Evolutionary conservation across 2,329 filamentous ascomycete species (phyloP), one percentile per base, ranked within the genome.

Genomic region (Didymella exigua): DNA sequence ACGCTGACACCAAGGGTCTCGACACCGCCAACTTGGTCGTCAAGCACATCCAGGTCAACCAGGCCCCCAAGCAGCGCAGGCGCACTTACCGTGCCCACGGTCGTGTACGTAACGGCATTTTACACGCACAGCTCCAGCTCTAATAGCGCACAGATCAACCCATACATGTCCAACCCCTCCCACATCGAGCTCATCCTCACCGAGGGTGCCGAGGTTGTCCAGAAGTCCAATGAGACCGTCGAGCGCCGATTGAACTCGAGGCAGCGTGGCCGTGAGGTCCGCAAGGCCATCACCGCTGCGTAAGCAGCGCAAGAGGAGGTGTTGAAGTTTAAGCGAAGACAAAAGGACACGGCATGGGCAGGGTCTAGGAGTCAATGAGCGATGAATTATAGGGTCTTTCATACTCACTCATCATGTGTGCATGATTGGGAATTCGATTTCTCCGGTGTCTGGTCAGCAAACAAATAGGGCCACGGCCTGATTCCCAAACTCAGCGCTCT

Each of bases 41-140:
- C 84, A 97, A 97, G 91, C 96, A 97, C 90, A 99, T 99, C 84
- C 95, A 99, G 86, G 95, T 99, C 87, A 99, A 99, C 91, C 95
- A 99, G 87, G 96, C 95, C 73, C 95, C 95, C 76, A 98, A 98
- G 89, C 93, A 98, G 87, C 89, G 95, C 79, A 88, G 95, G 84
- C 89, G 95, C 81, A 99, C 95, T 78, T 99, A 99, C 90, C 93
- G 95, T 88, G 96, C 96, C 67, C 95, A 99, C 87, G 95, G 95
- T 88, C 92, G 95, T 86, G 93, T 97, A 96, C 76, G 93, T 91
- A 56, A 37, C 24, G 45, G 30, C 49, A 19, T 6, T 37, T 21
- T 45, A 37, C 24, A n/a, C 11, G 33, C n/a, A 37, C 31, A 34
- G 4, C 14, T 9, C 19, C 23, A 60, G 42, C 14, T 30, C 60